phyloP scores from a whole-genome alignment of 1,284 basidiomycete genomes.

The Puccinia horiana region DNA sequence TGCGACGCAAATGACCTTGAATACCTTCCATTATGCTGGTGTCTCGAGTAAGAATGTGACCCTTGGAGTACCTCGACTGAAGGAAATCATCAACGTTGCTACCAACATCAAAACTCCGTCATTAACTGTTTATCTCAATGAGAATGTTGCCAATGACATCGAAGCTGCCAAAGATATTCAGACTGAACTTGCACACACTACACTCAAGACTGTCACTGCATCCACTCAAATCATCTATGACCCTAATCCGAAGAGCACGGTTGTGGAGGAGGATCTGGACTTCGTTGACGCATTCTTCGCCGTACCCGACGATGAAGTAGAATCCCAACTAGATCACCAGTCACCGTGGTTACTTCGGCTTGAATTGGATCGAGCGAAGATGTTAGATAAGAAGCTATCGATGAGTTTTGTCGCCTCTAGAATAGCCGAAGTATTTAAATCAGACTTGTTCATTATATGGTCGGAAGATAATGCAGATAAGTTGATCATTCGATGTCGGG shows the following conservation, averaged over 20 bases:
- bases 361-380: conserved; percentile 93
- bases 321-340: conserved; percentile 83
- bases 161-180: conserved; percentile 79
- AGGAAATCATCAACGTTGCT: conserved; percentile 99
- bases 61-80: conserved; percentile 93
- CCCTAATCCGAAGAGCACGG: conserved; percentile 84
- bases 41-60: conserved; percentile 97
- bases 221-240: conserved; percentile 99
- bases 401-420: conserved; percentile 94
- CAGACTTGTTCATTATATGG: conserved; percentile 96
- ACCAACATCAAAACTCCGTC: conserved; percentile 98
- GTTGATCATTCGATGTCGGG: conserved; percentile 91
- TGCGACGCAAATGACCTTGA: conserved; percentile 95
- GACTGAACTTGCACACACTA: conserved; percentile 90
- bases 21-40: conserved; percentile 99
- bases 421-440: conserved; percentile 91
- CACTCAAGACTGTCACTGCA: conserved; percentile 88
- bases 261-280: conserved; percentile 92
- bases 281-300: conserved; percentile 99
- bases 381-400: conserved; percentile 93
- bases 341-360: conserved; percentile 97
- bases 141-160: conserved; percentile 68
- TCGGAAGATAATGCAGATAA: conserved; percentile 98
- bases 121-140: conserved; percentile 81
- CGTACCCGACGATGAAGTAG: conserved; percentile 95